Evolutionary conservation across 371 early-diverging fungal genomes (phyloP).

Genomic region (Mortierella sp.): DNA sequence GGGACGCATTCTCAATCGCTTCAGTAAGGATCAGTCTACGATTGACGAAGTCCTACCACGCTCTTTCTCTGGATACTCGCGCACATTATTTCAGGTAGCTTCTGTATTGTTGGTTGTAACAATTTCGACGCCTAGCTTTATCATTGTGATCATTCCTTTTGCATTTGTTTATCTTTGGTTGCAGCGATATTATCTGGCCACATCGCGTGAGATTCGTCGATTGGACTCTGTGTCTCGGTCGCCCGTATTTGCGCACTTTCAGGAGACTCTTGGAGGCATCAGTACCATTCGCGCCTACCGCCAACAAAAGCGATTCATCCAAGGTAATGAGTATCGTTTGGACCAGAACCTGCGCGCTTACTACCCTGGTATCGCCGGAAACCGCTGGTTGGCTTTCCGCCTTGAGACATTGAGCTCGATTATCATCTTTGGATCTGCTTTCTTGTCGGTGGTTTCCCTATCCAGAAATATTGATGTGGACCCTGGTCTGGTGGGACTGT

Average conservation of each 20-base stretch:
- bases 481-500: constrained; percentile 85
- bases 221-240: constrained; percentile 86
- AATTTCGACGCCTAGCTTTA: constrained; percentile 72
- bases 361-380: constrained; percentile 85
- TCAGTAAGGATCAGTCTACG: constrained; percentile 89
- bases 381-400: constrained; percentile 94
- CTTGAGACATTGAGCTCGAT: constrained; percentile 82
- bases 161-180: constrained; percentile 71
- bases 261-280: constrained; percentile 82
- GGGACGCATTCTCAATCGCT: constrained; percentile 89
- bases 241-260: constrained; percentile 88
- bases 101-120: constrained; percentile 73
- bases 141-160: constrained; percentile 70
- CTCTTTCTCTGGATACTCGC: constrained; percentile 74
- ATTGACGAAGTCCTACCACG: constrained; percentile 85
- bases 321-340: constrained; percentile 79
- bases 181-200: constrained; percentile 77
- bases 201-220: constrained; percentile 84
- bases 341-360: constrained; percentile 88
- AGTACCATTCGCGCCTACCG: constrained; percentile 88
- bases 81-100: constrained; percentile 63
- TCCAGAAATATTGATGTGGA: constrained; percentile 62
- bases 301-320: constrained; percentile 78
- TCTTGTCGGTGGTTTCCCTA: constrained; percentile 73
- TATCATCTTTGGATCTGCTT: constrained; percentile 78